These are phyloP conservation scores for Conticribra guillardii DNA, from an alignment of 108 stramenopile genomes.

Conservation along the genomic window DNA sequence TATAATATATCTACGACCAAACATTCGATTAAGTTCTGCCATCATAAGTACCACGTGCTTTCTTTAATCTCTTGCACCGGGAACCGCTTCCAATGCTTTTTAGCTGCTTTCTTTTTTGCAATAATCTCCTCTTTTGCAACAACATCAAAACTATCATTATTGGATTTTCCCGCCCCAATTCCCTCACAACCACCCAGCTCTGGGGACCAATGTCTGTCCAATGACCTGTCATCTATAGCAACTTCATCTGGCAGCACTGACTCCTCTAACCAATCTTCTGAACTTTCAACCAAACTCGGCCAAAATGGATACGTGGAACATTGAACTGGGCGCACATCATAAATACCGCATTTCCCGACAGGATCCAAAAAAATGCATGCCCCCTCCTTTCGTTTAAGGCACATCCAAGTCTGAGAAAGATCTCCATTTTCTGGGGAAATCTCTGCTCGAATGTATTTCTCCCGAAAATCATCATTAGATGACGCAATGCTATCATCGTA, in stretches of 20 bases:
- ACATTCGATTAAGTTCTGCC: no score
- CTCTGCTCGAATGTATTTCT: constrained; percentile 25
- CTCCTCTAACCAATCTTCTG: constrained; percentile 55
- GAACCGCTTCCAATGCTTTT: constrained; percentile 46
- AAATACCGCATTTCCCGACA: constrained; percentile 51
- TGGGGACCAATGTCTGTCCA: constrained; percentile 52
- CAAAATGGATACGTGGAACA: constrained; percentile 74
- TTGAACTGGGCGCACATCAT: constrained; percentile 60
- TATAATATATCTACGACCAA: no score
- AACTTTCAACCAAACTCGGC: constrained; percentile 50
- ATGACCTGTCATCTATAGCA: background rate
- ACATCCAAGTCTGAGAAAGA: constrained; percentile 40
- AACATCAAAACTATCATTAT: constrained; percentile 1
- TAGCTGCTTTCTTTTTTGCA: constrained; percentile 38
- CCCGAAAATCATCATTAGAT: constrained; percentile 17
- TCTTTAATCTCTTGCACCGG: constrained; percentile 50
- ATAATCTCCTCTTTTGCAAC: constrained; percentile 36
- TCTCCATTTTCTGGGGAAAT: constrained; percentile 13
- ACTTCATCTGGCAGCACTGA: constrained; percentile 45
- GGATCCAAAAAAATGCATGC: constrained; percentile 47
- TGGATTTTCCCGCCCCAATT: constrained; percentile 18
- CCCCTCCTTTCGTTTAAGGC: constrained; percentile 42
- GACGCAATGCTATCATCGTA: constrained; percentile 5
- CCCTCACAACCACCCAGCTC: constrained; percentile 71
- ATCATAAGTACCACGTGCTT: constrained; percentile 49